phyloP scores from a whole-genome alignment of 257 asterid species.

The Capsicum rhomboideum region DNA sequence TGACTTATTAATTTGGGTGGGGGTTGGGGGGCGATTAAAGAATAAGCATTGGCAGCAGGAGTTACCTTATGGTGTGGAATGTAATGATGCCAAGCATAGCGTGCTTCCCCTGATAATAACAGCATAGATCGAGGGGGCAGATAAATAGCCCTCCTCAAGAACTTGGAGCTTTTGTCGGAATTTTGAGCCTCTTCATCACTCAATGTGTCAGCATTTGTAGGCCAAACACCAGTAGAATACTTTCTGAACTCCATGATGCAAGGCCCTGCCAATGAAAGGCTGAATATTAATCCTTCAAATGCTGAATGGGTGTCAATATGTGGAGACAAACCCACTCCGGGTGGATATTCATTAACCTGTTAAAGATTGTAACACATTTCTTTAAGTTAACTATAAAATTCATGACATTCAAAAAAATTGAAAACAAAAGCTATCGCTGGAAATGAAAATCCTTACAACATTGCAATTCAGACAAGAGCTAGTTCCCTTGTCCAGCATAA shows the following conservation, averaged over 20 bases:
- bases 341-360: constrained; percentile 95
- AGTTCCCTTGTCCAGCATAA: background rate
- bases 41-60: background rate
- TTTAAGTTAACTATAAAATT: background rate
- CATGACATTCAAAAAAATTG: background rate
- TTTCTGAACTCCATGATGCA: constrained; percentile 96
- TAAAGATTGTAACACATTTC: background rate
- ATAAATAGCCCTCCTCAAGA: constrained; percentile 60
- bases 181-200: constrained; percentile 31
- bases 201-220: constrained; percentile 19
- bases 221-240: constrained; percentile 58
- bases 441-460: background rate
- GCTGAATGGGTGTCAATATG: constrained; percentile 99
- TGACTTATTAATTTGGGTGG: background rate
- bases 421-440: background rate
- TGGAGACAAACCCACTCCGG: constrained; percentile 93
- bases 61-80: constrained; percentile 96
- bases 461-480: background rate
- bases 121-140: constrained; percentile 92
- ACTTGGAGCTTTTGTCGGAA: constrained; percentile 26
- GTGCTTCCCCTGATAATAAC: constrained; percentile 77
- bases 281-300: constrained; percentile 74
- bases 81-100: constrained; percentile 98
- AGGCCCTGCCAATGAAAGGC: constrained; percentile 93
- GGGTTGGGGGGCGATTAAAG: background rate